Percentiles rank a stretch among this genome's conserved stretches.
phyloP scores from a whole-genome alignment of 148 eudicot genomes.

The Fagopyrum tataricum region DNA sequence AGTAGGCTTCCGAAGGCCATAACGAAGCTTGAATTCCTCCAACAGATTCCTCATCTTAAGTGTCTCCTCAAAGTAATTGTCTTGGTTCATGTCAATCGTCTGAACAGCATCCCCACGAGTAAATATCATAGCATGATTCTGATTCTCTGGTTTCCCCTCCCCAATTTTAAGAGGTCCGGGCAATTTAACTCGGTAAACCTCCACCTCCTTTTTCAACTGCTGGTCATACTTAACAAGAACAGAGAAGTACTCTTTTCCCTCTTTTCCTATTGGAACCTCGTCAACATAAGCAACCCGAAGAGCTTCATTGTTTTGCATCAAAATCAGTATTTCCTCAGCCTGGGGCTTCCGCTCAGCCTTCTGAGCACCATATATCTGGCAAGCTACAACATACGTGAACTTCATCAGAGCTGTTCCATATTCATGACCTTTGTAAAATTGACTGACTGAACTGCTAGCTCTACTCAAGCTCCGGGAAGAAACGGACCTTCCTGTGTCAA shows the following conservation, averaged over 20 bases:
- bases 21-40: constrained; percentile 61
- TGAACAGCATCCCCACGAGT: constrained; percentile 94
- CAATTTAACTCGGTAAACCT: constrained; percentile 75
- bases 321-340: constrained; percentile 73
- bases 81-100: constrained; percentile 98
- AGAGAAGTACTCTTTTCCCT: constrained; percentile 64
- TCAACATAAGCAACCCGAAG: constrained; percentile 96
- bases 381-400: constrained; percentile 49
- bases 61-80: constrained; percentile 92
- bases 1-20: constrained; percentile 86
- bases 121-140: constrained; percentile 86
- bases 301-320: constrained; percentile 83
- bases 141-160: constrained; percentile 96
- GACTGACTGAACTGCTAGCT: constrained; percentile 39
- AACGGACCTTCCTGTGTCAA: constrained; percentile 33
- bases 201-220: constrained; percentile 68
- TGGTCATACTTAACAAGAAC: constrained; percentile 93
- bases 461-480: constrained; percentile 45
- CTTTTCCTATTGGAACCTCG: constrained; percentile 60
- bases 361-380: constrained; percentile 56
- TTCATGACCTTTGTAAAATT: constrained; percentile 47
- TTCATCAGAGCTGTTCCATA: constrained; percentile 55
- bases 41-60: constrained; percentile 82
- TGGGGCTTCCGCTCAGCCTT: constrained; percentile 60
- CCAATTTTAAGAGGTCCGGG: constrained; percentile 94